Base-by-base conservation (phyloP, 352 stramenopile species). In the Pythium sp. region DNA sequence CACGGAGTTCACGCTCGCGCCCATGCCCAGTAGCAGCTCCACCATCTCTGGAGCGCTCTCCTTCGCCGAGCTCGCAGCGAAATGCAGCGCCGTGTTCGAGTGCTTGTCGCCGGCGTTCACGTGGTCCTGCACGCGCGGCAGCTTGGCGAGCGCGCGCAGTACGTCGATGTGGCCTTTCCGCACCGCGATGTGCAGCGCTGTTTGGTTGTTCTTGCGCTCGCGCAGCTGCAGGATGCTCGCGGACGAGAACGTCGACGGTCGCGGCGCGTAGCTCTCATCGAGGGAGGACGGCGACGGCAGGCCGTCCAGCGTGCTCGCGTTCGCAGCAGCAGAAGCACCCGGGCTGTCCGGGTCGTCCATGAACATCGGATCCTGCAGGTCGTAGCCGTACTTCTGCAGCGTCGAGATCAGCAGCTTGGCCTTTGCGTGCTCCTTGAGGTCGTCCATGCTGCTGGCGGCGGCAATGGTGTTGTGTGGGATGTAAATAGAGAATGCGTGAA, bases 141-240 rank as follows among this genome's bases (percentile, higher is more conserved):
- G 86, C 62, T 91, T 93, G 24, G 80, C 83, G n/a, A 95, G 81
- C 49, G 87, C 87, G 18, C 77, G 75, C 58, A 95, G 71, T 47
- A 95, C 87, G 47, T 95, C 87, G 59, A 92, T 73, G 65, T 95
- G 87, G 7, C 86, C 87, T 64, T 95, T 95, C 46, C 90, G 90
- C 55, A 86, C 87, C 0, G 87, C 87, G 43, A 95, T 91, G 68
- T 95, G 87, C 32, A 95, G 76, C 65, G 86, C 87, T 60, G 84
- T 94, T 72, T 95, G 87, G 71, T 90, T 83, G 72, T 94, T 93
- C 77, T 93, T 95, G 57, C 75, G 81, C 65, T 94, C 86, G 15
- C 87, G 86, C 0, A 95, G 74, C 66, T 90, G 80, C 24, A 95
- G 65, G 59, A 95, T 93, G 57, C 84, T 84, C 51, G 79, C 76